Evolutionary conservation across 2,329 filamentous ascomycete species (phyloP), one percentile per base, ranked within the genome.

Genomic region (Trichoderma sp.): DNA sequence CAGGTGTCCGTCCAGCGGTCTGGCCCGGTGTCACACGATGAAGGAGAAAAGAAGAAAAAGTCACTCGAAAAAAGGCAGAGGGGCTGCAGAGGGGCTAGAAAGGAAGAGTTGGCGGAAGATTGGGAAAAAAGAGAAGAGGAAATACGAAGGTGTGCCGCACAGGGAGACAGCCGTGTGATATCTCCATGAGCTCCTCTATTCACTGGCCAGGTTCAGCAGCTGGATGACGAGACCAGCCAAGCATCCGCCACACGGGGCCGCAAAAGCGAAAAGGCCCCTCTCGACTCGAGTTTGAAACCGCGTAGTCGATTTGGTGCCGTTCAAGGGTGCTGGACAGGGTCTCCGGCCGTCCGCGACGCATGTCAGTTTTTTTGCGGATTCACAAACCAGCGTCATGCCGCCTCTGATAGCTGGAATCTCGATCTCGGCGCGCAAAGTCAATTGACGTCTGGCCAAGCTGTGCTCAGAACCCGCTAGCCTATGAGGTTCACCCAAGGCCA

Each of bases 131-230:
- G 21, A 18, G 64, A 60, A 73, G 41, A 29, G 50, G 38, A 33
- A 75, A 75, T 75, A 75, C 74, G 74, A 76, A 59, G 74, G 74
- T 73, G 74, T 75, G 74, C 74, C 66, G 74, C 60, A 75, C 59
- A 63, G 29, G 69, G 69, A 65, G 45, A 35, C 59, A 64, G 66
- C 41, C 65, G 63, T 67, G 63, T 66, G 62, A 66, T 66, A 74
- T 60, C 38, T 60, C 62, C 50, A 60, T 29, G 71, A 66, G 71
- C 71, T 75, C 67, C 65, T 75, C 66, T 59, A 64, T 62, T 75
- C 56, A 75, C 60, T 72, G 67, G 68, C 59, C 38, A 27, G 56
- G 35, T 35, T 38, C 65, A 62, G 56, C 65, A 62, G 65, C 64
- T 62, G 53, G 53, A 68, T 60, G 63, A 62, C 24, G 56, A 63